These are phyloP conservation scores for maize (Zea mays) DNA, from an alignment of 176 grass and related monocot species.

Conservation along the genomic window DNA sequence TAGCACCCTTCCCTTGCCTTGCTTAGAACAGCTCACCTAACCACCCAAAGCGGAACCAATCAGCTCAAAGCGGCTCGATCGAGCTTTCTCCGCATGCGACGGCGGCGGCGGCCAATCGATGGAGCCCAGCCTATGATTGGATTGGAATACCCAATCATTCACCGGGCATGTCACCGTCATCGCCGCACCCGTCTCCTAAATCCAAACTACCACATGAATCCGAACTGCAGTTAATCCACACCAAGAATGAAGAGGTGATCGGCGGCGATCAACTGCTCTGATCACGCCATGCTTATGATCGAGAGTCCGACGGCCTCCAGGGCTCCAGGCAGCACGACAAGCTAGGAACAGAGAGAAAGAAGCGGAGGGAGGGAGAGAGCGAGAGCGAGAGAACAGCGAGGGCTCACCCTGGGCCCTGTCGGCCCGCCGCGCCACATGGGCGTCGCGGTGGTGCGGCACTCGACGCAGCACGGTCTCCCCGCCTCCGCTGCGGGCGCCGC, in stretches of 20 bases:
- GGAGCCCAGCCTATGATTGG: background rate
- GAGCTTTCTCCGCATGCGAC: background rate
- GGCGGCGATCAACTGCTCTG: background rate
- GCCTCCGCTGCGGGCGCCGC: slow-evolving; percentile 29
- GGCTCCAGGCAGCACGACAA: background rate
- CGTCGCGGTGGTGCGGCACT: slow-evolving; percentile 77
- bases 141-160: slow-evolving; percentile 21
- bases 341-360: no score
- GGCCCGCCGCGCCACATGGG: slow-evolving; percentile 86
- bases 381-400: background rate
- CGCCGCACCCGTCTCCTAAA: background rate
- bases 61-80: background rate
- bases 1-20: slow-evolving; percentile 41
- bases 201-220: background rate
- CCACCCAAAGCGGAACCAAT: slow-evolving; percentile 39
- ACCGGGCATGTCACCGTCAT: background rate
- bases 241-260: background rate
- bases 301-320: background rate
- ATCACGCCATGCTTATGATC: background rate
- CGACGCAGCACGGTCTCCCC: slow-evolving; percentile 61
- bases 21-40: slow-evolving; percentile 54
- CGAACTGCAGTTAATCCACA: background rate
- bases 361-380: no score
- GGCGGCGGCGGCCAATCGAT: slow-evolving; percentile 27
- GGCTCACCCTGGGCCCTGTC: slow-evolving; percentile 68